Conservation (phyloP, 2,329 filamentous ascomycete species). For the Ophiostoma montium region DNA sequence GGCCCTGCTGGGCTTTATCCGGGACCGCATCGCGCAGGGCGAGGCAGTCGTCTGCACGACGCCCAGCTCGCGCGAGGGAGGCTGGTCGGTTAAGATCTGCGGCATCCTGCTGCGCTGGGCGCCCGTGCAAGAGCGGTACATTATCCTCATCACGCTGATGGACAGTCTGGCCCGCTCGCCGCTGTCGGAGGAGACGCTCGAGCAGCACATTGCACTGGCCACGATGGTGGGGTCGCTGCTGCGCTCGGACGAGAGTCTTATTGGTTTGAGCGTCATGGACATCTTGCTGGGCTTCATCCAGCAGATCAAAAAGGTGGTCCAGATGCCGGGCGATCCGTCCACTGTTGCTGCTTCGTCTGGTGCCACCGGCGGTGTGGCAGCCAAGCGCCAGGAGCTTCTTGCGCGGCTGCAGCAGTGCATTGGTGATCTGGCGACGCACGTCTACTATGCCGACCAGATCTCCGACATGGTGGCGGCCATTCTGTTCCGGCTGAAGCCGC, state of each 20-base stretch:
- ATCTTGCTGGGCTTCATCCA: constrained; percentile 73
- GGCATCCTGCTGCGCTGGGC: constrained; percentile 73
- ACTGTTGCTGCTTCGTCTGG: constrained; percentile 8
- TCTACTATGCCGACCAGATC: constrained; percentile 95
- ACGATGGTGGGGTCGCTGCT: constrained; percentile 71
- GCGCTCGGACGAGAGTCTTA: constrained; percentile 80
- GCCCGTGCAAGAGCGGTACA: constrained; percentile 86
- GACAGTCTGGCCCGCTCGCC: constrained; percentile 58
- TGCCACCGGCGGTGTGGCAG: constrained; percentile 14
- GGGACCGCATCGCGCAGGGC: constrained; percentile 38
- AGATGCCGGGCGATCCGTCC: constrained; percentile 35
- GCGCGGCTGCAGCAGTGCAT: constrained; percentile 66
- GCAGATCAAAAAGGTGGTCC: constrained; percentile 65
- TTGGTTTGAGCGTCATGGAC: constrained; percentile 93
- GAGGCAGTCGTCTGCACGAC: constrained; percentile 35
- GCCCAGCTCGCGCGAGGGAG: constrained; percentile 30
- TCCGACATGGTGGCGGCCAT: constrained; percentile 84
- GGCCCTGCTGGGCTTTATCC: constrained; percentile 62
- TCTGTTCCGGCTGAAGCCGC: constrained; percentile 61
- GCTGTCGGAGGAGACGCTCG: constrained; percentile 55
- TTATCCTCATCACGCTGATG: constrained; percentile 70
- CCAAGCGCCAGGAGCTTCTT: constrained; percentile 52
- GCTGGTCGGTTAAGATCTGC: constrained; percentile 75
- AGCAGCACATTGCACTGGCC: constrained; percentile 60
- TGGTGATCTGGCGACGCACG: constrained; percentile 80